Conservation (phyloP, 2,329 filamentous ascomycete species). For the Botrytis sinoallii region DNA sequence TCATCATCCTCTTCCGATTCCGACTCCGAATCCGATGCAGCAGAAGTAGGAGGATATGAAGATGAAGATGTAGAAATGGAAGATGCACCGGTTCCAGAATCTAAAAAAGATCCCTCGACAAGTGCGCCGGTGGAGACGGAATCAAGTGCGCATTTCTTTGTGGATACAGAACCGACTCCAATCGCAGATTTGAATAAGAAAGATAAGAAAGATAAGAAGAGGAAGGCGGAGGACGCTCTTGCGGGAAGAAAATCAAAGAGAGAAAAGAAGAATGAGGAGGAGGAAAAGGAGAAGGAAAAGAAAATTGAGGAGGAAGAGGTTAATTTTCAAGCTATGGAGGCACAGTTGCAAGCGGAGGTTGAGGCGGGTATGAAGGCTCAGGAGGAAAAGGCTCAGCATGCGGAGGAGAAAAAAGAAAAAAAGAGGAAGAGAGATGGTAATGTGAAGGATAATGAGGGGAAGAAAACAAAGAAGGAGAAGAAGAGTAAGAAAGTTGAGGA, state of each 20-base stretch:
- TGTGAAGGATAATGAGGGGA: slow-evolving; percentile 15
- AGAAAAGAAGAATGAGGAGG: slow-evolving; percentile 61
- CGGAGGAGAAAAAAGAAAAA: slow-evolving; percentile 24
- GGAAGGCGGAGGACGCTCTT: neutral
- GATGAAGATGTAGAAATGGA: slow-evolving; percentile 19
- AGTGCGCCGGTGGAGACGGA: slow-evolving; percentile 16
- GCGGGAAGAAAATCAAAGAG: slow-evolving; percentile 44
- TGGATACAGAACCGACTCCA: slow-evolving; percentile 32
- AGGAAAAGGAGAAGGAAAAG: slow-evolving; percentile 48
- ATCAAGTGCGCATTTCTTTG: slow-evolving; percentile 30
- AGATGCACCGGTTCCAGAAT: slow-evolving; percentile 6
- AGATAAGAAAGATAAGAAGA: slow-evolving; percentile 22
- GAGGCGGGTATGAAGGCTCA: slow-evolving; percentile 24
- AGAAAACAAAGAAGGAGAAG: slow-evolving; percentile 23
- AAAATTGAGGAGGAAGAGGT: slow-evolving; percentile 41
- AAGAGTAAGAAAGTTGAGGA: slow-evolving; percentile 13
- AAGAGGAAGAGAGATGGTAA: slow-evolving; percentile 22
- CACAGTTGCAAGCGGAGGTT: slow-evolving; percentile 29
- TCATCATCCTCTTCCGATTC: neutral
- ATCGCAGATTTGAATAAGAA: slow-evolving; percentile 20
- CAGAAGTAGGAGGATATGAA: neutral
- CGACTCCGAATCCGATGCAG: neutral
- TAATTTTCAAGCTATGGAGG: slow-evolving; percentile 29
- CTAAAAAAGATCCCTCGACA: neutral
- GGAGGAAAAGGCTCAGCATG: slow-evolving; percentile 20